Conservation (phyloP, 306 rosid species). For the Argentina anserina region DNA sequence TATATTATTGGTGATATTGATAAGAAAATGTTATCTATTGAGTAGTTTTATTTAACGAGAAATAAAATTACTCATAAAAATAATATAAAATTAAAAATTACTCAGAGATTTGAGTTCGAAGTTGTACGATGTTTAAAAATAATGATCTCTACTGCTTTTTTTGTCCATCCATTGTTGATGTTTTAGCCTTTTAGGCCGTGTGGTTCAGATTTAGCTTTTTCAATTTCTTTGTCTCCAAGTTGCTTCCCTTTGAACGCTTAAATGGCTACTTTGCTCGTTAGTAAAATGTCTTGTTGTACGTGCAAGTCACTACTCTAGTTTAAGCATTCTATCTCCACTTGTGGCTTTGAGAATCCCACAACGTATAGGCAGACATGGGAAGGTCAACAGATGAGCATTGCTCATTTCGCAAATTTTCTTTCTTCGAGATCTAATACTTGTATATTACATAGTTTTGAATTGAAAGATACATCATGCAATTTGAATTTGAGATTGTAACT, state of each 20-base stretch:
- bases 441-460: not conserved
- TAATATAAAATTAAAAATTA: too few species aligned
- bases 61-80: too few species aligned
- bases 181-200: not conserved
- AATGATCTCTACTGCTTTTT: not conserved
- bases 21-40: too few species aligned
- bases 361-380: not conserved
- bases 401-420: not conserved
- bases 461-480: not conserved
- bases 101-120: too few species aligned
- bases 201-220: conserved; percentile 3
- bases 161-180: not conserved
- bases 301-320: not conserved
- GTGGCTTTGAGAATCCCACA: not conserved
- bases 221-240: not conserved
- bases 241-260: not conserved
- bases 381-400: not conserved
- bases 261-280: not conserved
- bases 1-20: too few species aligned
- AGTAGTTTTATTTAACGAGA: too few species aligned
- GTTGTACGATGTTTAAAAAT: not conserved
- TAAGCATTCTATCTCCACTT: not conserved
- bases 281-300: not conserved
- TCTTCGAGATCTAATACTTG: not conserved
- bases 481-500: not conserved